Evolutionary conservation across 495 filamentous ascomycete species (phyloP), one percentile per base, ranked within the genome.

Genomic region (Penicillium atrosanguineum): DNA sequence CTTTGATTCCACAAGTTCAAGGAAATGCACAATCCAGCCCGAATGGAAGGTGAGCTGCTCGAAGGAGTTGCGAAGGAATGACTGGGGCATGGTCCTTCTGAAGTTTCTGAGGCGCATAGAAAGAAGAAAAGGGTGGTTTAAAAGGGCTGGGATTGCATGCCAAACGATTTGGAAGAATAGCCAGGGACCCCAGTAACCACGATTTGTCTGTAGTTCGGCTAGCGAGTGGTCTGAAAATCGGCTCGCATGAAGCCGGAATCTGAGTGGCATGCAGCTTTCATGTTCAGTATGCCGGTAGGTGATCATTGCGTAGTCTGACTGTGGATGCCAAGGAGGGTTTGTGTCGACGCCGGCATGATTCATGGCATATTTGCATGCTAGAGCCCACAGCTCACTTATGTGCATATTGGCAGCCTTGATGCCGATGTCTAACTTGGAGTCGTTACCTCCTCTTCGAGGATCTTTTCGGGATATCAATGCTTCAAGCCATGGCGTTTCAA

Each of bases 181-280:
- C 71, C 72, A 78, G 11, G 74, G 73, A 0, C 67, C 67, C 73
- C 74, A 78, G 48, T 74, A 76, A 31, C 71, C 67, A 4, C 74
- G 65, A 48, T 64, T 62, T 12, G 63, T 51, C 18, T 73, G 60
- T 20, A 78, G 56, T 14, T 72, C 64, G 3, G 60, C 60, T 0
- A 63, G 43, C 1, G 68, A 54, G 34, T 64, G 56, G 11, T 72
- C 66, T 26, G 68, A 68, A 43, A 78, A 75, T 14, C 68, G 61
- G 36, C 69, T 71, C 23, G 73, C 73, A 49, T 72, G 67, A 16
- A 73, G 69, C 15, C 74, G 62, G 38, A 73, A 72, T 44, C 59
- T 64, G 28, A 69, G 56, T 25, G 74, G 72, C 53, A 74, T 71
- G n/a, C 67, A 64, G 39, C 70, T 76, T 48, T 78, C 73, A 29